phyloP scores from a whole-genome alignment of 495 filamentous ascomycete species.

The Aspergillus nanangensis region DNA sequence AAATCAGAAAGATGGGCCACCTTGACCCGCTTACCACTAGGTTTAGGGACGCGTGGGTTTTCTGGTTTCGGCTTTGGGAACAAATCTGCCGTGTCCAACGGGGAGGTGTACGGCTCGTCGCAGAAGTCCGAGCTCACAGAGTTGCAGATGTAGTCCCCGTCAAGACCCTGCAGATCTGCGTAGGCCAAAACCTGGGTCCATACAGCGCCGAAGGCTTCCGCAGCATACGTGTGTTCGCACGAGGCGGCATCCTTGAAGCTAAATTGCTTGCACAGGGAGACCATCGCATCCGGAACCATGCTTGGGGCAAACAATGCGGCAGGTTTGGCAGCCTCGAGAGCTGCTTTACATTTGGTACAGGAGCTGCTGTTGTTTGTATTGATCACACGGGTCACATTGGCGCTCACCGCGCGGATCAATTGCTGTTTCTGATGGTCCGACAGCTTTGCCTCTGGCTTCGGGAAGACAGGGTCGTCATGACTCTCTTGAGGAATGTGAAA shows the following conservation, averaged over 20 bases:
- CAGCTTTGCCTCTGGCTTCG: slow-evolving; percentile 36
- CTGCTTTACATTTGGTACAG: slow-evolving; percentile 51
- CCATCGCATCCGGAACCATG: slow-evolving; percentile 45
- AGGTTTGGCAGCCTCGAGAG: slow-evolving; percentile 45
- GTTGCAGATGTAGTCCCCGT: slow-evolving; percentile 57
- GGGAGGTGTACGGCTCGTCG: slow-evolving; percentile 34
- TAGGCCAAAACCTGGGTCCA: slow-evolving; percentile 55
- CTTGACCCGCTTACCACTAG: slow-evolving; percentile 51
- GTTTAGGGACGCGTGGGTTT: slow-evolving; percentile 31
- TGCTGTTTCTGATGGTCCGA: slow-evolving; percentile 32
- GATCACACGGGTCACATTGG: slow-evolving; percentile 44
- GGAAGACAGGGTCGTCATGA: slow-evolving; percentile 48
- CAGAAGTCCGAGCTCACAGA: slow-evolving; percentile 44
- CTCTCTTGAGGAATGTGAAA: slow-evolving; percentile 44
- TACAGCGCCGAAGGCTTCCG: slow-evolving; percentile 45
- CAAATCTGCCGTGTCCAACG: slow-evolving; percentile 35
- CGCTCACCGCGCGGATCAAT: slow-evolving; percentile 32
- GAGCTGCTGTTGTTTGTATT: slow-evolving; percentile 29
- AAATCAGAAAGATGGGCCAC: slow-evolving; percentile 58
- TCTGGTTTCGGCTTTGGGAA: slow-evolving; percentile 56
- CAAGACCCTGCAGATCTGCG: slow-evolving; percentile 50
- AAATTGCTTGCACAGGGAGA: slow-evolving; percentile 43
- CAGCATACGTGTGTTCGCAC: slow-evolving; percentile 43
- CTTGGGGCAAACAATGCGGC: slow-evolving; percentile 44
- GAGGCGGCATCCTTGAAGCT: slow-evolving; percentile 35